Conservation (phyloP, 1,139 yeast species). For the Hemisphaericaspora xylanilytica region DNA sequence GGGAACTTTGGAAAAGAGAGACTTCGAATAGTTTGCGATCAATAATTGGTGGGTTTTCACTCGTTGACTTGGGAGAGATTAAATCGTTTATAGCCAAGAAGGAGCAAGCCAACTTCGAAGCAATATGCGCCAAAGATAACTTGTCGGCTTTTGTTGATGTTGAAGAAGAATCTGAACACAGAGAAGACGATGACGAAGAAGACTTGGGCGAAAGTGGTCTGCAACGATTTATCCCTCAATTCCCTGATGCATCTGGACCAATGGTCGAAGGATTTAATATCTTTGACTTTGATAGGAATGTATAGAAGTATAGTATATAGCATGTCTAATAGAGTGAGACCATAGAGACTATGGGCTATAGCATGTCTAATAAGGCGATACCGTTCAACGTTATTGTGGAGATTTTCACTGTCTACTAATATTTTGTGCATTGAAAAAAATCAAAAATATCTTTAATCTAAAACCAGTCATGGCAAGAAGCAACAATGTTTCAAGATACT, state of each 20-base stretch:
- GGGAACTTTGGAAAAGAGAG: conserved; percentile 14
- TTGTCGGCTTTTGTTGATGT: conserved; percentile 15
- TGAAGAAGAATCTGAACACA: conserved; percentile 7
- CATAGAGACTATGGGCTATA: no score
- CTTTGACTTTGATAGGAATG: conserved; percentile 1
- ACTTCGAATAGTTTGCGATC: conserved; percentile 10
- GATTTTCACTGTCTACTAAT: no score
- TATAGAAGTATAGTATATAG: conserved; percentile 1
- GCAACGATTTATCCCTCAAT: conserved; percentile 2
- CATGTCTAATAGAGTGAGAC: no score
- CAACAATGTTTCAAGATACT: conserved; percentile 47
- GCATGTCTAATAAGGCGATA: no score
- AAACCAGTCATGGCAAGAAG: no score
- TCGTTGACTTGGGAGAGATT: conserved; percentile 15
- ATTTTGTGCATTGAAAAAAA: no score
- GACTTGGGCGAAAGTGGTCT: conserved; percentile 8
- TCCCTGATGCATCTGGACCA: conserved; percentile 3
- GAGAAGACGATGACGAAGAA: conserved; percentile 10
- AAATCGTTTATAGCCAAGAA: conserved; percentile 12
- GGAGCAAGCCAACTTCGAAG: conserved; percentile 16
- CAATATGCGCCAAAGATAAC: conserved; percentile 16
- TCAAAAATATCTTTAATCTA: no score
- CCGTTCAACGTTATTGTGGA: no score
- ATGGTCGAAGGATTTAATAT: conserved; percentile 4
- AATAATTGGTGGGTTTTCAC: conserved; percentile 14